These are phyloP conservation scores for Myxozyma neotropica DNA, from an alignment of 805 yeast genomes.

Conservation along the genomic window DNA sequence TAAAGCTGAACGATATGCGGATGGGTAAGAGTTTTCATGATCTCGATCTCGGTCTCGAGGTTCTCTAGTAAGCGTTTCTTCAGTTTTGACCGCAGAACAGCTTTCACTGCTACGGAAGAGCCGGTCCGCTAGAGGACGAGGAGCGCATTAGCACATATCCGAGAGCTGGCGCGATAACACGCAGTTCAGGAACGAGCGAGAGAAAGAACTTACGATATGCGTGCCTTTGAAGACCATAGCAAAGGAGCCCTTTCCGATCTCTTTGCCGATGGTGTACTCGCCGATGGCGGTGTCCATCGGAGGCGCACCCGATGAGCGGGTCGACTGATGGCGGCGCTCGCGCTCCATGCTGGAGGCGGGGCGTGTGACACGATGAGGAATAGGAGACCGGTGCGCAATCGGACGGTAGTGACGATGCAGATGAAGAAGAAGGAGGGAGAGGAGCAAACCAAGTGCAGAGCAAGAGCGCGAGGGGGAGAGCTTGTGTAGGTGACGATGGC, in stretches of 20 bases:
- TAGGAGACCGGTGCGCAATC: no score
- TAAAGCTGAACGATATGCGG: constrained; percentile 88
- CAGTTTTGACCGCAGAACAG: constrained; percentile 78
- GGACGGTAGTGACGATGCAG: no score
- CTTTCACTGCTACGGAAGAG: constrained; percentile 81
- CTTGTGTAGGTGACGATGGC: no score
- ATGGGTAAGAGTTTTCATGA: constrained; percentile 82
- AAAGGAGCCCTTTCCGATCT: constrained; percentile 94
- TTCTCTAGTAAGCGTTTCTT: constrained; percentile 87
- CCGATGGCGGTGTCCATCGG: constrained; percentile 44
- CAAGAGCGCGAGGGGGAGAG: not conserved
- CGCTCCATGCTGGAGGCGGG: constrained; percentile 12
- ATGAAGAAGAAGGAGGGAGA: no score
- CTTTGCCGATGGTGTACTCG: constrained; percentile 65
- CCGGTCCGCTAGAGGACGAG: constrained; percentile 33
- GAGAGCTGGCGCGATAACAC: not conserved
- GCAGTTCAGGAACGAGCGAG: not conserved
- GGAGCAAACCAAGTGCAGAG: not conserved
- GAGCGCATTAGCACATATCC: not conserved
- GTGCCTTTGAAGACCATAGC: constrained; percentile 92
- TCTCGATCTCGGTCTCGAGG: constrained; percentile 88
- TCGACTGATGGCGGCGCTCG: constrained; percentile 17
- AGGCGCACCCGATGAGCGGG: constrained; percentile 9
- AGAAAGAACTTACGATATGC: constrained; percentile 44
- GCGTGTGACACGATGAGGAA: not conserved